These are phyloP conservation scores for Colletotrichum spaethianum DNA, from an alignment of 2,329 filamentous ascomycete genomes.

Conservation along the genomic window DNA sequence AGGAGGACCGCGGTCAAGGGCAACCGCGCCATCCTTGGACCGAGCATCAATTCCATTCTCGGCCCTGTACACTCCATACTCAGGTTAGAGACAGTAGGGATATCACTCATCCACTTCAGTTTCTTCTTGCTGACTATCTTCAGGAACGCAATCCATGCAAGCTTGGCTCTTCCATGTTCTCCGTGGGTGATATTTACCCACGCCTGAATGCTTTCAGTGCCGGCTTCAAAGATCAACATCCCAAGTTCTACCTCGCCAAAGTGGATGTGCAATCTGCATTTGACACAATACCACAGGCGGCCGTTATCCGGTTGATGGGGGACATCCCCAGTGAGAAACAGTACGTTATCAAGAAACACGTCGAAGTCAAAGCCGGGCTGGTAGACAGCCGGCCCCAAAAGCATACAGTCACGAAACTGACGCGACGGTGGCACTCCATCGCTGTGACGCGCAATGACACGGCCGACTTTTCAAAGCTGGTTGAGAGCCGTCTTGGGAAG, in stretches of 20 bases:
- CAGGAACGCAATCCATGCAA: conserved; percentile 65
- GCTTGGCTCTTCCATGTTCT: conserved; percentile 87
- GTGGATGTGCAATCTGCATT: conserved; percentile 94
- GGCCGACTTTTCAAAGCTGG: conserved; percentile 59
- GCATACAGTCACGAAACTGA: conserved; percentile 52
- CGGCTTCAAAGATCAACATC: conserved; percentile 54
- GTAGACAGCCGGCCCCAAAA: conserved; percentile 44
- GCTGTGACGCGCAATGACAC: conserved; percentile 61
- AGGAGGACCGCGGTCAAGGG: conserved; percentile 68
- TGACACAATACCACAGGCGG: conserved; percentile 91
- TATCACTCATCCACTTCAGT: background rate
- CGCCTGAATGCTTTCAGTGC: conserved; percentile 80
- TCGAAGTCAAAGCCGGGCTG: conserved; percentile 73
- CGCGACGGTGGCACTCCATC: conserved; percentile 66
- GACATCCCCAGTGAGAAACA: conserved; percentile 68
- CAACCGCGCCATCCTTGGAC: conserved; percentile 74
- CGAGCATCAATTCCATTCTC: conserved; percentile 67
- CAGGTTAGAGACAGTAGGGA: conserved; percentile 80
- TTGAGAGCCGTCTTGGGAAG: conserved; percentile 56
- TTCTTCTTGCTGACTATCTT: background rate
- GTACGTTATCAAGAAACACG: conserved; percentile 83
- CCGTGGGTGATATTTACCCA: conserved; percentile 83
- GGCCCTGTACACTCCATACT: conserved; percentile 83
- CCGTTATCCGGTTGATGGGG: conserved; percentile 76
- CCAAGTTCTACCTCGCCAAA: conserved; percentile 87